Evolutionary conservation across 768 basidiomycete genomes (phyloP).

Genomic region (Mycena metata): DNA sequence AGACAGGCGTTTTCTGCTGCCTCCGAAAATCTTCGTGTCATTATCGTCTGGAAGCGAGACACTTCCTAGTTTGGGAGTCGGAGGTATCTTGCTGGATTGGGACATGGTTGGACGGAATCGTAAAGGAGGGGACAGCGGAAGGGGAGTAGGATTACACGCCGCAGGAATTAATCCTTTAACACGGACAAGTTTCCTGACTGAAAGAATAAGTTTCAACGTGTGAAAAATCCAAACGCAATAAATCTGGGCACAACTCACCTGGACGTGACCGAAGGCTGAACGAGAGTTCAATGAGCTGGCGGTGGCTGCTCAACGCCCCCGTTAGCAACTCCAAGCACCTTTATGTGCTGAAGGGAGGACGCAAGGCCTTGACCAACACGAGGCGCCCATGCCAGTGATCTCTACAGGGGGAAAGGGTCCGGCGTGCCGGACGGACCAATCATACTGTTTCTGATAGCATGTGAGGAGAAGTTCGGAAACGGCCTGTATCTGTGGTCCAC

Average conservation of each 20-base stretch:
- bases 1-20: slow-evolving; percentile 30
- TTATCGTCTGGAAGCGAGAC: slow-evolving; percentile 37
- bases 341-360: slow-evolving; percentile 41
- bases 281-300: slow-evolving; percentile 20
- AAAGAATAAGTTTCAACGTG: slow-evolving; percentile 1
- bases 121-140: slow-evolving; percentile 26
- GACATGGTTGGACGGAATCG: slow-evolving; percentile 35
- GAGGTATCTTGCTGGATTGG: slow-evolving; percentile 34
- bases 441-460: slow-evolving; percentile 33
- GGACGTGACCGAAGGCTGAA: slow-evolving; percentile 25
- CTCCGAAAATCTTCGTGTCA: slow-evolving; percentile 34
- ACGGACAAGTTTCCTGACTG: slow-evolving; percentile 14
- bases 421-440: slow-evolving; percentile 35
- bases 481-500: slow-evolving; percentile 8
- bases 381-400: slow-evolving; percentile 40
- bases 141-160: slow-evolving; percentile 12
- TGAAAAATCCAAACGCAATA: slow-evolving; percentile 5
- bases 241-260: slow-evolving; percentile 17
- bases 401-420: slow-evolving; percentile 24
- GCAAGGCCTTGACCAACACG: slow-evolving; percentile 42
- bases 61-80: slow-evolving; percentile 38
- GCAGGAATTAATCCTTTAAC: slow-evolving; percentile 26
- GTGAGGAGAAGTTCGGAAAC: slow-evolving; percentile 32
- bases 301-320: slow-evolving; percentile 32
- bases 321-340: slow-evolving; percentile 37